These are phyloP conservation scores for Entomortierella beljakovae DNA, from an alignment of 192 early-diverging fungal genomes.

Conservation along the genomic window DNA sequence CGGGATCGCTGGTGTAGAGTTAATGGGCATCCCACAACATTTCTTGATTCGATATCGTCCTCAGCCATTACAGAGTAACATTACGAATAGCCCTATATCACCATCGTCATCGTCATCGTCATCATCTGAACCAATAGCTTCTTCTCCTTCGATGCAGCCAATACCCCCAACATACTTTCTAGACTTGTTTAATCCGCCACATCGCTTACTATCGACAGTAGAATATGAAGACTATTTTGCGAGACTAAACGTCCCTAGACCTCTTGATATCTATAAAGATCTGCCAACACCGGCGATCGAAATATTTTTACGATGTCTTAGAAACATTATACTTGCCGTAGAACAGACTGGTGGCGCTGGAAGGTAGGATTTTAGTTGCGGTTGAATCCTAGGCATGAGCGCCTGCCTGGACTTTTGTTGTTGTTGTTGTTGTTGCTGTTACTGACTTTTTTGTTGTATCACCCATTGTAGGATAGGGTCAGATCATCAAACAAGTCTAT, in stretches of 20 bases:
- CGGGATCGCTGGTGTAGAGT: slow-evolving; percentile 38
- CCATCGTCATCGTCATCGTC: no score
- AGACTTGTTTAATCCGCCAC: slow-evolving; percentile 40
- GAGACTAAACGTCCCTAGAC: slow-evolving; percentile 17
- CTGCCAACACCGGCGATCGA: slow-evolving; percentile 35
- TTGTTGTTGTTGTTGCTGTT: neutral
- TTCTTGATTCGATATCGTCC: slow-evolving; percentile 52
- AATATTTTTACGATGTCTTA: slow-evolving; percentile 31
- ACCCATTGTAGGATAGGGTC: slow-evolving; percentile 34
- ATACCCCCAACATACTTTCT: slow-evolving; percentile 34
- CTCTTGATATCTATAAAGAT: slow-evolving; percentile 22
- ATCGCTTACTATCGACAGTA: slow-evolving; percentile 19
- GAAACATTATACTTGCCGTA: slow-evolving; percentile 36
- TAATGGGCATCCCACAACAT: slow-evolving; percentile 52
- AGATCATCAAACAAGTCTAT: slow-evolving; percentile 45
- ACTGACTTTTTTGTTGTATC: neutral
- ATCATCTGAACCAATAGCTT: neutral
- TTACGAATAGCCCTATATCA: neutral
- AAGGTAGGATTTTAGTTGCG: slow-evolving; percentile 13
- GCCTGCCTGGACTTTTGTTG: neutral
- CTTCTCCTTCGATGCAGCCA: neutral
- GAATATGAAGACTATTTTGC: slow-evolving; percentile 41
- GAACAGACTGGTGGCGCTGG: slow-evolving; percentile 45
- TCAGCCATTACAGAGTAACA: neutral
- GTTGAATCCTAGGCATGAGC: neutral